Evolutionary conservation across 1,284 basidiomycete species (phyloP), one percentile per base, ranked within the genome.

Genomic region (Pisolithus thermaeus): DNA sequence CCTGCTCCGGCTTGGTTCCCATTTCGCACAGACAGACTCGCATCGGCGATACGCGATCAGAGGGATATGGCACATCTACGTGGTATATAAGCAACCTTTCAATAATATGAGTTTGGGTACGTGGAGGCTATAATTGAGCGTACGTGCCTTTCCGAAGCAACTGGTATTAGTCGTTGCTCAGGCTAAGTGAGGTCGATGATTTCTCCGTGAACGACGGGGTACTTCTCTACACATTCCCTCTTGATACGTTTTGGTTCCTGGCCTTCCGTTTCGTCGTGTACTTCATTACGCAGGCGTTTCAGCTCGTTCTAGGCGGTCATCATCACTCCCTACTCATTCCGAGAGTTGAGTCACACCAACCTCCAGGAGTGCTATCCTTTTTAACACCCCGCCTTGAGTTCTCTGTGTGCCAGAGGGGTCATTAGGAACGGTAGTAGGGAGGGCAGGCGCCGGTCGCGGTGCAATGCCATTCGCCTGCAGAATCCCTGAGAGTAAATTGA

Each of bases 381-480:
- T 42, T 28, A 41, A 23, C 25, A 52, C 18, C 18, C 38, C 28
- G 4, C 37, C 35, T 42, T 51, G 46, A 25, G 58, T 53, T 41
- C 57, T 32, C 28, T 37, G 27, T 25, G 27, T 14, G 23, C 47
- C 40, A 9, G 11, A 11, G 12, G 36, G 16, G 6, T 35, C 9
- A 30, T 28, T 37, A 46, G 18, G 32, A 3, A 12, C 25, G n/a
- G 18, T n/a, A 18, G 47, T n/a, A 39, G 14, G 14, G 6, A 30
- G 4, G 32, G 12, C 3, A 30, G 18, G 22, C 11, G 39, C 12
- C 4, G 49, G 42, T 18, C 42, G 46, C 37, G 53, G 59, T 28
- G 40, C 57, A 5, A 63, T 51, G 9, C 63, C 54, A 39, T 55
- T 55, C 7, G 57, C 59, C 43, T 58, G 57, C 11, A 62, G 47